Conservation (phyloP, 2,329 filamentous ascomycete species). For the Talaromyces atroroseus region DNA sequence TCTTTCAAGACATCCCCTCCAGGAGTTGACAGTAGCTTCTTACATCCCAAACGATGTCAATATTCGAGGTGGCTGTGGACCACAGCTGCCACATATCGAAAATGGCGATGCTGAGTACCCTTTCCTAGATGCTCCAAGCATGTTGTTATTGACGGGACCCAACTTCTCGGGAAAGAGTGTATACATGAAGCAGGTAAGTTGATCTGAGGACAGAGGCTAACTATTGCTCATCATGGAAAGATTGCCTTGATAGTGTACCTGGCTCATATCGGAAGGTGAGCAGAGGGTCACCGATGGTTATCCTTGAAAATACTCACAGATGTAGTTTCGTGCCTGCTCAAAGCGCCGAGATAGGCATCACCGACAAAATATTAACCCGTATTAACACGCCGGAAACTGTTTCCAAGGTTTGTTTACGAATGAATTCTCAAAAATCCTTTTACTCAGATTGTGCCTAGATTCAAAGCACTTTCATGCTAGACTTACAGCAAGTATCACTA, state of each 20-base stretch:
- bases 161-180: constrained; percentile 97
- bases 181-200: constrained; percentile 73
- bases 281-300: neutral
- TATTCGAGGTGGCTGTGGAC: constrained; percentile 58
- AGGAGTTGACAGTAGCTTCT: constrained; percentile 72
- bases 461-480: constrained; percentile 69
- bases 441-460: constrained; percentile 28
- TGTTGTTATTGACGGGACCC: constrained; percentile 80
- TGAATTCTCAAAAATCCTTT: neutral
- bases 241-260: constrained; percentile 85
- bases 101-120: neutral
- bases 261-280: constrained; percentile 70
- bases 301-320: neutral
- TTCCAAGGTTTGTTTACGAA: constrained; percentile 42
- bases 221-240: constrained; percentile 16
- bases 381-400: constrained; percentile 70
- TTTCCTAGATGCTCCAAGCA: constrained; percentile 49
- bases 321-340: constrained; percentile 77
- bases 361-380: constrained; percentile 85
- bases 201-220: neutral
- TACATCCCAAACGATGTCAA: constrained; percentile 74
- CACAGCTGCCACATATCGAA: neutral
- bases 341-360: constrained; percentile 71
- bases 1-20: constrained; percentile 62
- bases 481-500: constrained; percentile 79